phyloP scores from a whole-genome alignment of 352 stramenopile genomes.

The Blastocystis sp. region DNA sequence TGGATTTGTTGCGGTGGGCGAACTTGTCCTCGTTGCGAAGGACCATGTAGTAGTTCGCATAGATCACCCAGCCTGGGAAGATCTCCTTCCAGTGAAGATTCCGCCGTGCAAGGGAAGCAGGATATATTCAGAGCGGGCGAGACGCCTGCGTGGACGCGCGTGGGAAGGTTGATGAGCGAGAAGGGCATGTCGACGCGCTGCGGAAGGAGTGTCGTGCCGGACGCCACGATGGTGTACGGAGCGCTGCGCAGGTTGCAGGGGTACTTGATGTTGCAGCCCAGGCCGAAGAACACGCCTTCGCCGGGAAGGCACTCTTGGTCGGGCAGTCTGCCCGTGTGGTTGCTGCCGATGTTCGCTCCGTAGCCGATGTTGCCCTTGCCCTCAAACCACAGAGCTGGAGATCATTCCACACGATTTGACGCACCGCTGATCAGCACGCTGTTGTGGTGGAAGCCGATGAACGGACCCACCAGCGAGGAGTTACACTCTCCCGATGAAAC shows the following conservation, averaged over 20 bases:
- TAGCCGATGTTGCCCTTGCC: conserved; percentile 89
- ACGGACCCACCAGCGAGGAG: conserved; percentile 85
- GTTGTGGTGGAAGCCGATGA: conserved; percentile 90
- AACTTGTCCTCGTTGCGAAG: conserved; percentile 85
- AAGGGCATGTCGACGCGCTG: conserved; percentile 80
- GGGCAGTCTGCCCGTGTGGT: conserved; percentile 84
- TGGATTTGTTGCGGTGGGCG: conserved; percentile 72
- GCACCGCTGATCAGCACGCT: conserved; percentile 80
- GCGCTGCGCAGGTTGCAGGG: conserved; percentile 85
- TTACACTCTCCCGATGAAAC: conserved; percentile 85
- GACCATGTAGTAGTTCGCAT: conserved; percentile 84
- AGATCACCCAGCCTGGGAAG: conserved; percentile 82
- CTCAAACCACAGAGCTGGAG: conserved; percentile 82
- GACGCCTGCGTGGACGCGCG: conserved; percentile 6
- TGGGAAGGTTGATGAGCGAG: conserved; percentile 79
- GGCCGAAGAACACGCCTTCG: conserved; percentile 90
- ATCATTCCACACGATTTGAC: not conserved
- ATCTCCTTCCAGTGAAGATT: conserved; percentile 70
- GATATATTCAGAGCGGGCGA: conserved; percentile 72
- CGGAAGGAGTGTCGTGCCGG: conserved; percentile 84
- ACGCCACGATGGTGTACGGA: conserved; percentile 89
- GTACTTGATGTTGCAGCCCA: conserved; percentile 89
- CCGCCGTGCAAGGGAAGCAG: not conserved
- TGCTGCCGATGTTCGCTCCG: conserved; percentile 90
- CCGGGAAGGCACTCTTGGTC: conserved; percentile 85